Evolutionary conservation across 139 green algal genomes (phyloP), one percentile per base, ranked within the genome.

Genomic region (Chlorella sp.): DNA sequence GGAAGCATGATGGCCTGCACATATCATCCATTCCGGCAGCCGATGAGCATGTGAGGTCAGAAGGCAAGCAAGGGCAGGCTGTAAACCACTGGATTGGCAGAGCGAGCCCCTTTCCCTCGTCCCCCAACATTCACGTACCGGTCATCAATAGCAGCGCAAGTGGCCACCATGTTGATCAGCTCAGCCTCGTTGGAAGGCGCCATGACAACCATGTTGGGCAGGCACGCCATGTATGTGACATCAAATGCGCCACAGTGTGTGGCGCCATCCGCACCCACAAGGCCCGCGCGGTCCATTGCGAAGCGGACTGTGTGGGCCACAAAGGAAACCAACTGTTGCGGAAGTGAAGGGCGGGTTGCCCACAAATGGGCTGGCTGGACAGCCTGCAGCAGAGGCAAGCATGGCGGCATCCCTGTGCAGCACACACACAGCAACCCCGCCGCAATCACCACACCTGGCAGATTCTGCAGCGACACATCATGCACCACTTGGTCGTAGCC

Each of bases 181-280:
- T 98, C 96, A 15, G 95, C 95, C 91, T 98, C 95, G 78, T 99
- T 97, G 64, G 92, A 96, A 38, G 97, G 94, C 1, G 98, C 98
- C 97, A 99, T 99, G 80, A 97, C 90, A 20, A 99, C 92, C 94
- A 99, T 99, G 94, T 99, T 95, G 78, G 97, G 97, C 76, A 99
- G 93, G 67, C 91, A 96, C n/a, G 92, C 96, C 95, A 99, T 97
- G 95, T 95, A 99, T 32, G 97, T 94, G 30, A 98, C 86, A 87
- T 99, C 97, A 91, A 98, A 98, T 25, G 94, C 93, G 55, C 97
- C 97, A 82, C 91, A 95, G 86, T 99, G 98, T 5, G 98, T 99
- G 26, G 98, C 91, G 64, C 98, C 98, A 83, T 99, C 98, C 13
- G 97, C 98, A 34, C 98, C 98, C 32, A 99, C 98, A 56, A 99